phyloP scores from a whole-genome alignment of 2,329 filamentous ascomycete genomes.

The Trichophyton verrucosum region DNA sequence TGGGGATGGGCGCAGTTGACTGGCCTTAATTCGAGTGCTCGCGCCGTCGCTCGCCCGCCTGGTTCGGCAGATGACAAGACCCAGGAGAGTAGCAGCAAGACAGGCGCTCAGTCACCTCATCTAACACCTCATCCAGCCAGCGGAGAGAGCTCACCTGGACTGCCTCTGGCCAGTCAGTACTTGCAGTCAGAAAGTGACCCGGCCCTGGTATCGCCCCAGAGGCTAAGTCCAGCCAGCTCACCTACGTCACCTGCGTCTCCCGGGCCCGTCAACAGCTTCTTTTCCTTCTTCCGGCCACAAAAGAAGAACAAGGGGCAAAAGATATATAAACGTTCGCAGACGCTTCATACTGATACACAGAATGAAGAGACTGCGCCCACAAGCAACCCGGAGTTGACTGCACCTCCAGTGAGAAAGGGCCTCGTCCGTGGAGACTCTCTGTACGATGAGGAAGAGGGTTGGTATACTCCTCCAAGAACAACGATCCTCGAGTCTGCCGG shows the following conservation, averaged over 20 bases:
- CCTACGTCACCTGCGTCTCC: conserved; percentile 18
- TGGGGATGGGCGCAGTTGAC: conserved; percentile 94
- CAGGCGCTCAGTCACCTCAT: neutral
- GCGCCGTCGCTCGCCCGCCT: conserved; percentile 13
- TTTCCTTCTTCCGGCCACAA: conserved; percentile 60
- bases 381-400: neutral
- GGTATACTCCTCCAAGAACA: conserved; percentile 70
- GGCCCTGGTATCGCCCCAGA: conserved; percentile 4
- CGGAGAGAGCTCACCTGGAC: conserved; percentile 4
- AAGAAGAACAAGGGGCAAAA: conserved; percentile 38
- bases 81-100: conserved; percentile 3
- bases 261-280: conserved; percentile 50
- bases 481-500: conserved; percentile 92
- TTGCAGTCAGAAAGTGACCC: conserved; percentile 8
- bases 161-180: conserved; percentile 14
- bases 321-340: conserved; percentile 69
- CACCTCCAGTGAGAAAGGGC: conserved; percentile 12
- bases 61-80: conserved; percentile 2
- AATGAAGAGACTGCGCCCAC: neutral
- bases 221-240: neutral
- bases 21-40: conserved; percentile 46
- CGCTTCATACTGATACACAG: conserved; percentile 35
- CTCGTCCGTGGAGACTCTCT: conserved; percentile 41
- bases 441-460: conserved; percentile 33
- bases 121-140: conserved; percentile 2